These are phyloP conservation scores for Fusarium anthophilum DNA, from an alignment of 2,329 filamentous ascomycete genomes.

Conservation along the genomic window DNA sequence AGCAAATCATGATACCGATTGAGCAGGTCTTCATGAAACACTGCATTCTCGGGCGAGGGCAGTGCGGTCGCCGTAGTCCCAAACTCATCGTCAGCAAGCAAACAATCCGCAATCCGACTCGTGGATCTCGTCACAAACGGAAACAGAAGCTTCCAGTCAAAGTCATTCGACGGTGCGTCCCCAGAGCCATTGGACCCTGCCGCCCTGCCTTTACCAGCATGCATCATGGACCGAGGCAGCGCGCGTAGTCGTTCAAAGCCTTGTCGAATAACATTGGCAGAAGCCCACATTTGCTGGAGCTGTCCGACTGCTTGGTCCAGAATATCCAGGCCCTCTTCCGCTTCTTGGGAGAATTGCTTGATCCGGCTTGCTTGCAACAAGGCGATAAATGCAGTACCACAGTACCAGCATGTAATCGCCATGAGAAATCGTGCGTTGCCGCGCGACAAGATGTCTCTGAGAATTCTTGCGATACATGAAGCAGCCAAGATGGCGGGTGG, in stretches of 20 bases:
- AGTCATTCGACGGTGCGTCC: background rate
- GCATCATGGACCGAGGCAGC: constrained; percentile 16
- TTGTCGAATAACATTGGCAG: constrained; percentile 33
- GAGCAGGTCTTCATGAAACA: constrained; percentile 29
- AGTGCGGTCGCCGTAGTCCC: constrained; percentile 15
- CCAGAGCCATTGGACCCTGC: background rate
- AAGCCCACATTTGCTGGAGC: constrained; percentile 38
- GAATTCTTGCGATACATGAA: constrained; percentile 31
- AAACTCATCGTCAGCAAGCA: constrained; percentile 31
- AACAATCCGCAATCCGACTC: constrained; percentile 21
- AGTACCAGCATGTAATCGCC: constrained; percentile 56
- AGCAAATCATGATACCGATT: constrained; percentile 33
- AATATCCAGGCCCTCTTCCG: constrained; percentile 30
- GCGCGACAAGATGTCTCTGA: constrained; percentile 51
- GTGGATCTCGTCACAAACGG: constrained; percentile 34
- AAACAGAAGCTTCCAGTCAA: constrained; percentile 31
- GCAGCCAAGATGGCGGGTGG: constrained; percentile 31
- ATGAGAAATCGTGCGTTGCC: constrained; percentile 53
- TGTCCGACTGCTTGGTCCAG: constrained; percentile 30
- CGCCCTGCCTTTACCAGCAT: background rate
- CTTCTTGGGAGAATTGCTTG: constrained; percentile 29
- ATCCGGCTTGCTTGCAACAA: constrained; percentile 49
- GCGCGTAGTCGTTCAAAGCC: constrained; percentile 33
- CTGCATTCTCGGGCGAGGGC: constrained; percentile 26
- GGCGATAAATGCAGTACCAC: constrained; percentile 53